phyloP scores from a whole-genome alignment of 495 filamentous ascomycete genomes.

The Lepidopterella palustris region DNA sequence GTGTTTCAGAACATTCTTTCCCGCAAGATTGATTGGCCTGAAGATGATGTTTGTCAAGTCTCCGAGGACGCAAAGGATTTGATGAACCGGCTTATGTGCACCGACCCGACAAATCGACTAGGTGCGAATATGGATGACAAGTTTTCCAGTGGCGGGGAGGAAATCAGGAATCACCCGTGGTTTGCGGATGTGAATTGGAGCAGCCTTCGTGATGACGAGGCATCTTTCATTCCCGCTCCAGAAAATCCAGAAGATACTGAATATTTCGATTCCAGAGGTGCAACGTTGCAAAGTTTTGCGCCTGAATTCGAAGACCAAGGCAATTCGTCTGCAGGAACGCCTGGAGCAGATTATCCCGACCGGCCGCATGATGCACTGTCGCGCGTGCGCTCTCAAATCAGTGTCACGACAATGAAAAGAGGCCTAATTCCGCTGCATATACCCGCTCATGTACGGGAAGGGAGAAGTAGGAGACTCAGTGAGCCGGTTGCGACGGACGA shows the following conservation, averaged over 20 bases:
- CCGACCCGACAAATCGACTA: slow-evolving; percentile 71
- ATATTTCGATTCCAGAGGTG: slow-evolving; percentile 91
- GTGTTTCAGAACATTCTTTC: slow-evolving; percentile 95
- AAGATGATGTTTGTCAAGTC: slow-evolving; percentile 53
- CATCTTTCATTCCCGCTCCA: slow-evolving; percentile 86
- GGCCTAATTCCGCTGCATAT: slow-evolving; percentile 93
- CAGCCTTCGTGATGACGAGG: slow-evolving; percentile 81
- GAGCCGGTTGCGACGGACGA: slow-evolving; percentile 85
- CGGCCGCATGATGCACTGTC: slow-evolving; percentile 92
- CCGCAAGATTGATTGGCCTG: slow-evolving; percentile 83
- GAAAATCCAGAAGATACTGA: slow-evolving; percentile 97
- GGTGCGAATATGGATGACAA: slow-evolving; percentile 79
- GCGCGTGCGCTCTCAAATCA: slow-evolving; percentile 79
- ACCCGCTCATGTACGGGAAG: slow-evolving; percentile 87
- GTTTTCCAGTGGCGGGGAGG: slow-evolving; percentile 72
- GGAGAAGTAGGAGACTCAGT: slow-evolving; percentile 79
- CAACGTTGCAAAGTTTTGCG: slow-evolving; percentile 79
- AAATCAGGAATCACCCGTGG: slow-evolving; percentile 86
- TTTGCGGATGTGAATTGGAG: slow-evolving; percentile 86
- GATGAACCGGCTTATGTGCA: slow-evolving; percentile 81
- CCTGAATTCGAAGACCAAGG: slow-evolving; percentile 90
- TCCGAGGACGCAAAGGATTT: slow-evolving; percentile 86
- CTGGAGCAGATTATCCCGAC: slow-evolving; percentile 65
- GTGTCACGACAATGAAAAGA: slow-evolving; percentile 60
- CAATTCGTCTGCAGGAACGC: slow-evolving; percentile 57